Base-by-base conservation (phyloP, 441 rosid species). In the Mallotus repandus region DNA sequence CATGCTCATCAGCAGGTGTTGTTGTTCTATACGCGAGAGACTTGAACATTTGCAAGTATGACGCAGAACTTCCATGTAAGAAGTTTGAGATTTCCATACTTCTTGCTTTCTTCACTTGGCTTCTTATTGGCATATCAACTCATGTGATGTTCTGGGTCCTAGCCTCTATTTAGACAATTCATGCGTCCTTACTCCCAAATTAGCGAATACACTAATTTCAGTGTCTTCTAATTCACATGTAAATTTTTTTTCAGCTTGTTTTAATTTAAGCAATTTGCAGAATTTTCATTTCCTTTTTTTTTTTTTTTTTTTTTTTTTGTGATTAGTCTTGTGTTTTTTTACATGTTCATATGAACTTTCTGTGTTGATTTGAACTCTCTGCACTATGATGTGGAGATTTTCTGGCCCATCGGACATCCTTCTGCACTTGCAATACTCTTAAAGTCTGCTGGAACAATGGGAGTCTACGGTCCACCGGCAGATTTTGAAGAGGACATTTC, bases 1-100 rank as follows among this genome's bases (percentile, higher is more conserved):
- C 99, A 38, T 89, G 94, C 75, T 84, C 99, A 50, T 92, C 99
- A 32, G 98, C 97, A 0, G 97, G 99, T 60, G 94, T 94, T 70
- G 76, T 81, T 3, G 94, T 92, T 71, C 82, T 92, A 64, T 95
- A 85, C 53, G 84, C 88, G 21, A 90, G 71, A 83, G 99, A 95
- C 82, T 79, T 95, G 79, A 69, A 84, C 45, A 82, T 79, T 77
- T 94, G 98, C 79, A 76, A 48, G 54, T 57, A 14, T 18, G 74
- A 57, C 13, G 25, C 16, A 49, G 25, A 60, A 66, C 69, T 83
- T 25, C 79, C 90, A 0, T 95, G 99, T 79, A 61, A 72, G 78
- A 84, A 81, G 79, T 89, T 85, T 67, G 85, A 92, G 80, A 73
- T 92, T 74, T 87, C 98, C 8, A 86, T 91, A 57, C 79, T 78